phyloP scores from a whole-genome alignment of 306 rosid genomes.

The Trichosanthes cucumerina region DNA sequence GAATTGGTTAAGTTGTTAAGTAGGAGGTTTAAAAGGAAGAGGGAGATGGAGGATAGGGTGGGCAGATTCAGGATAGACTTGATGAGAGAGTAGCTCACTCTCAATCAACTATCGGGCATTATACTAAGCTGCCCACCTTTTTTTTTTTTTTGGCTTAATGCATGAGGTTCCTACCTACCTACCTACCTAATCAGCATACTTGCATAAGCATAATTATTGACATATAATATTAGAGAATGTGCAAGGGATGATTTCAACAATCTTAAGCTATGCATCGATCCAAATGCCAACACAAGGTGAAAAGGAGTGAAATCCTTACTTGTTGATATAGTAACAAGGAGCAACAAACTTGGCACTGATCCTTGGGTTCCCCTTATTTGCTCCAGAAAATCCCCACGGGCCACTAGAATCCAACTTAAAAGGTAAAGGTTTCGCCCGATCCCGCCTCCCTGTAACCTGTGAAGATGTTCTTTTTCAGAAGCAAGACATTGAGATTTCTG shows the following conservation, averaged over 20 bases:
- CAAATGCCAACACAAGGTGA: neutral
- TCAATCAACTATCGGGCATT: neutral
- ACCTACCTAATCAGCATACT: neutral
- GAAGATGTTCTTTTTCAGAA: slow-evolving; percentile 8
- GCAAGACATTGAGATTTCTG: neutral
- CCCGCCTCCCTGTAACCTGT: slow-evolving; percentile 98
- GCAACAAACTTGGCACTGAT: slow-evolving; percentile 87
- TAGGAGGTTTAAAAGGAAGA: neutral
- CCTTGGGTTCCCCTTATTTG: slow-evolving; percentile 81
- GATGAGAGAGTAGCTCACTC: neutral
- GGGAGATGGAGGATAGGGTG: neutral
- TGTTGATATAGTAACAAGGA: slow-evolving; percentile 74
- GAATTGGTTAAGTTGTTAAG: neutral
- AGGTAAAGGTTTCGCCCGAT: slow-evolving; percentile 86
- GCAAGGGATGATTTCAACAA: neutral
- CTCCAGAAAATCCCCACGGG: slow-evolving; percentile 86
- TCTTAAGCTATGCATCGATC: neutral
- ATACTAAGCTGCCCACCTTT: neutral
- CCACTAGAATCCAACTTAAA: slow-evolving; percentile 70
- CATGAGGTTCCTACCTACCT: neutral
- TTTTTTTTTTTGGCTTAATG: neutral
- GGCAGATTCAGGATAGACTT: neutral
- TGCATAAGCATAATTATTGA: neutral
- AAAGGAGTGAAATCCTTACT: slow-evolving; percentile 39
- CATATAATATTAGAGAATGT: neutral